Conservation (phyloP, 768 basidiomycete species). For the Lactarius evosmus region DNA sequence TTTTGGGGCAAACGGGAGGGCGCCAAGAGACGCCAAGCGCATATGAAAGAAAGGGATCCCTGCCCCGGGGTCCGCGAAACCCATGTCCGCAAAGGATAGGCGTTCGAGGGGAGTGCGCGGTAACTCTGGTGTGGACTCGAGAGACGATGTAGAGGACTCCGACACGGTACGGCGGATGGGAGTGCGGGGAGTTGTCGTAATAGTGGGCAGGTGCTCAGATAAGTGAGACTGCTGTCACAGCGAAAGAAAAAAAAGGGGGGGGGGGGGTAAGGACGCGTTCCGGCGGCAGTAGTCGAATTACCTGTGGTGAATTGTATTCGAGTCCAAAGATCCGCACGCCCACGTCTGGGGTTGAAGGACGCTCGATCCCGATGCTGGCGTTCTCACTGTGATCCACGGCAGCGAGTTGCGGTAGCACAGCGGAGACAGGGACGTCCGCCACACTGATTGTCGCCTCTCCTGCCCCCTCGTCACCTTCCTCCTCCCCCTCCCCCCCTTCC, state of each 20-base stretch:
- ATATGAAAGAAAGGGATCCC: conserved; percentile 18
- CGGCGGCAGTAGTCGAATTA: background rate
- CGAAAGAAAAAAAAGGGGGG: background rate
- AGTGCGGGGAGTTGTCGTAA: conserved; percentile 31
- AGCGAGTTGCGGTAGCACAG: background rate
- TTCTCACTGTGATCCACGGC: conserved; percentile 35
- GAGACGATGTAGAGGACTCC: conserved; percentile 22
- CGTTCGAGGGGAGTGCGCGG: conserved; percentile 26
- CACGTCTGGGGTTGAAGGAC: conserved; percentile 44
- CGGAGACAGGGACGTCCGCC: background rate
- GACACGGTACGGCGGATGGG: conserved; percentile 32
- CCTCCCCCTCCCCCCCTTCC: conserved; percentile 31
- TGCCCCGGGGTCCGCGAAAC: conserved; percentile 26
- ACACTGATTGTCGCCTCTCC: background rate
- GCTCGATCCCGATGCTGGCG: conserved; percentile 36
- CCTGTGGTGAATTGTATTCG: conserved; percentile 28
- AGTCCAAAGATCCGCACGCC: conserved; percentile 34
- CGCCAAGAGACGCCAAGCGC: conserved; percentile 15
- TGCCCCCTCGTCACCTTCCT: conserved; percentile 16
- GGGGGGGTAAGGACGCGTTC: background rate
- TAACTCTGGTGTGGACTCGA: conserved; percentile 27
- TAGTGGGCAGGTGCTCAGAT: conserved; percentile 4
- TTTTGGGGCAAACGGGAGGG: conserved; percentile 11
- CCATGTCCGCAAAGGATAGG: conserved; percentile 24
- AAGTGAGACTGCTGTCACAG: background rate